These are phyloP conservation scores for Leishmania guyanensis DNA, from an alignment of 208 protist genomes.

Conservation along the genomic window DNA sequence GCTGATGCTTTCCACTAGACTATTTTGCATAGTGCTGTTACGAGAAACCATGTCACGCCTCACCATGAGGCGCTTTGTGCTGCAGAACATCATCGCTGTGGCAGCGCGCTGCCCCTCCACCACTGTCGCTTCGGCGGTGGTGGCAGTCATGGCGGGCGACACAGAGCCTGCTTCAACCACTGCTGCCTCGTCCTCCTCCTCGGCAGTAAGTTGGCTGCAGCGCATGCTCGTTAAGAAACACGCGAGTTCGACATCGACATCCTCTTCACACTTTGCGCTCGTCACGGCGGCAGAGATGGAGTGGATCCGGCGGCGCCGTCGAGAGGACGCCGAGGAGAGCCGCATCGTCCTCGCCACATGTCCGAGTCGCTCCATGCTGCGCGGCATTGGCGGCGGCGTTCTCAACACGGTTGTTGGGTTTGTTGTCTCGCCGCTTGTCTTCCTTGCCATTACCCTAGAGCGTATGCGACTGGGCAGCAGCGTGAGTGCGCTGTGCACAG, in stretches of 20 bases:
- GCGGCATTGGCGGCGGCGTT: slow-evolving; percentile 46
- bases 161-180: background rate
- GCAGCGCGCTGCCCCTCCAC: slow-evolving; percentile 58
- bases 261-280: slow-evolving; percentile 40
- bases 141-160: slow-evolving; percentile 24
- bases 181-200: slow-evolving; percentile 3
- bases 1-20: background rate
- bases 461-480: slow-evolving; percentile 40
- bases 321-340: slow-evolving; percentile 67
- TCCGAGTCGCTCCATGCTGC: slow-evolving; percentile 46
- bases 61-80: slow-evolving; percentile 61
- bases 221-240: slow-evolving; percentile 16
- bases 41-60: slow-evolving; percentile 48
- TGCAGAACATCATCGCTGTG: slow-evolving; percentile 76
- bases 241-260: background rate
- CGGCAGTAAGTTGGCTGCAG: slow-evolving; percentile 7
- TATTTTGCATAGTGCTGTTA: background rate
- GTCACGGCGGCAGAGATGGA: slow-evolving; percentile 79
- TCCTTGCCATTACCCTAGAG: slow-evolving; percentile 66
- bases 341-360: slow-evolving; percentile 75
- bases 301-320: slow-evolving; percentile 46
- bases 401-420: slow-evolving; percentile 59
- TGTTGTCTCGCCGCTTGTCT: slow-evolving; percentile 63
- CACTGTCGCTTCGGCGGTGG: slow-evolving; percentile 26
- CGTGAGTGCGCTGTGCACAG: slow-evolving; percentile 28